A percentile compares a stretch with the other conserved stretches of the same genome.
Evolutionary conservation across 192 early-diverging fungal species (phyloP).

Genomic region (Mortierella hygrophila): DNA sequence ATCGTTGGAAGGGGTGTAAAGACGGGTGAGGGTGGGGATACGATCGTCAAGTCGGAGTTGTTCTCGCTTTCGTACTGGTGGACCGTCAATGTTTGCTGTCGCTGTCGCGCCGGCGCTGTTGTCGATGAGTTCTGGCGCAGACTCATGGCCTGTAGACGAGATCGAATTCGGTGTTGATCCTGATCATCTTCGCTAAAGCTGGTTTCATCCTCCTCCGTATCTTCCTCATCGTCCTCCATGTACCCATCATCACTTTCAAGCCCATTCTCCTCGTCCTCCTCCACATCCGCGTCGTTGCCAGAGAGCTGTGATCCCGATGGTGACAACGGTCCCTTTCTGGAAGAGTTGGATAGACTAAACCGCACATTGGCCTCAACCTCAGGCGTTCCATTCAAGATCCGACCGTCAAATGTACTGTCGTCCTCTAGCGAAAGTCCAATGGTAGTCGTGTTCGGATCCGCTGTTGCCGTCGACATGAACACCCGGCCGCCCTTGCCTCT

Average conservation of each 20-base stretch:
- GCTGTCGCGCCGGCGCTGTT: background rate
- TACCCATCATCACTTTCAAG: slow-evolving; percentile 14
- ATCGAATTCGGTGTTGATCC: background rate
- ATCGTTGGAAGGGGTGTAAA: background rate
- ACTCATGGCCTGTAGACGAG: background rate
- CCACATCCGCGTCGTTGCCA: slow-evolving; percentile 40
- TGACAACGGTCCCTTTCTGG: background rate
- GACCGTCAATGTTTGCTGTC: background rate
- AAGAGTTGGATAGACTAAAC: background rate
- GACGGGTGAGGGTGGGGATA: slow-evolving; percentile 4
- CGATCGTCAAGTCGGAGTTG: slow-evolving; percentile 21
- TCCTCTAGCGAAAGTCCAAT: slow-evolving; percentile 28
- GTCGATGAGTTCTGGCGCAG: background rate
- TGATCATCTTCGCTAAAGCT: slow-evolving; percentile 1
- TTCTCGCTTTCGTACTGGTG: slow-evolving; percentile 1
- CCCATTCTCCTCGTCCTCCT: slow-evolving; percentile 14
- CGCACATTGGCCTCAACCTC: background rate
- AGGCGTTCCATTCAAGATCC: background rate
- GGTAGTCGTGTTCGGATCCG: background rate
- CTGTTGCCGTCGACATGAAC: slow-evolving; percentile 12
- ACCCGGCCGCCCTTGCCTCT: background rate
- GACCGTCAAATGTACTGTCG: background rate
- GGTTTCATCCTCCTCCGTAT: slow-evolving; percentile 24
- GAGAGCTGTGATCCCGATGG: slow-evolving; percentile 6
- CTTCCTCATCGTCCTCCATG: slow-evolving; percentile 28